These are phyloP conservation scores for Phytophthora citrophthora DNA, from an alignment of 352 stramenopile species.

Conservation along the genomic window DNA sequence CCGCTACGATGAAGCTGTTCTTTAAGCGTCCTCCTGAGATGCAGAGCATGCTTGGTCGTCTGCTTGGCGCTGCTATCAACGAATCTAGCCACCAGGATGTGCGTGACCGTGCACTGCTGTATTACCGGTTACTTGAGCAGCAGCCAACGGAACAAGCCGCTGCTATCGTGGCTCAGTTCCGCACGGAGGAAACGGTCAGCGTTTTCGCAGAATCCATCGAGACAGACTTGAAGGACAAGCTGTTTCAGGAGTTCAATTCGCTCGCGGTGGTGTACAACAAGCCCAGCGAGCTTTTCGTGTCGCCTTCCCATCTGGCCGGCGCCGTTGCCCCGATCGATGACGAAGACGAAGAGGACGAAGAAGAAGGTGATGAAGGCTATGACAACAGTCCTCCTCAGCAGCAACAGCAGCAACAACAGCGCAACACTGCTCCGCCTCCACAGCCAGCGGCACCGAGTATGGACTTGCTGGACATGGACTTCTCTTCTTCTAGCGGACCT, in stretches of 20 bases:
- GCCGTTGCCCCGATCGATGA: conserved; percentile 42
- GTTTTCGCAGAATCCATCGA: conserved; percentile 88
- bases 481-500: conserved; percentile 34
- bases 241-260: conserved; percentile 98
- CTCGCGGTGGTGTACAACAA: conserved; percentile 98
- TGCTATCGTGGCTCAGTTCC: conserved; percentile 86
- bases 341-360: conserved; percentile 60
- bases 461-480: conserved; percentile 84
- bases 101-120: conserved; percentile 97
- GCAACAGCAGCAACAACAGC: conserved; percentile 49
- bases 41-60: conserved; percentile 96
- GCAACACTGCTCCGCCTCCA: conserved; percentile 35
- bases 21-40: conserved; percentile 98
- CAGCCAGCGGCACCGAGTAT: conserved; percentile 48
- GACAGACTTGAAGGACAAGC: conserved; percentile 85
- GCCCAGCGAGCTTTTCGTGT: conserved; percentile 95
- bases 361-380: conserved; percentile 36
- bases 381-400: conserved; percentile 35
- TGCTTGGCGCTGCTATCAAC: conserved; percentile 95
- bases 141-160: conserved; percentile 93
- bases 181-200: conserved; percentile 79
- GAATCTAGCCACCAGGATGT: conserved; percentile 96
- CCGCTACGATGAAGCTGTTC: conserved; percentile 97
- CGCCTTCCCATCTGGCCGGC: conserved; percentile 64
- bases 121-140: conserved; percentile 95